Evolutionary conservation across 768 basidiomycete genomes (phyloP), one percentile per base, ranked within the genome.

Genomic region (Russula sp.): DNA sequence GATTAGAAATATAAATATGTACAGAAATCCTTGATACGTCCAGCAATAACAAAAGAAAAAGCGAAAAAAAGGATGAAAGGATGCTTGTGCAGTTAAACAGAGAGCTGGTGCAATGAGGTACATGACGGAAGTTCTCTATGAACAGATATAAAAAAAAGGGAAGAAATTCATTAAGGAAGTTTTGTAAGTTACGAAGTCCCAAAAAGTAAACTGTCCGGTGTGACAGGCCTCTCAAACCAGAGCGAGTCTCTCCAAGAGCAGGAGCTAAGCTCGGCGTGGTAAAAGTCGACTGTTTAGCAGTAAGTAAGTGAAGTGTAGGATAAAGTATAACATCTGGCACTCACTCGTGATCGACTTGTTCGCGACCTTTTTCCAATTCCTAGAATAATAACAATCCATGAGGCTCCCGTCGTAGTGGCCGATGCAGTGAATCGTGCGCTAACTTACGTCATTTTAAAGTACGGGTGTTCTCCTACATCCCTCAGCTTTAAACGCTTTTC

Each of bases 211-310:
- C n/a, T 11, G 57, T 46, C 42, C 26, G 42, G 38, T 11, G 28
- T 52, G 7, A 4, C 7, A 1, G 55, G 55, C 40, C 18, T 57
- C 14, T 65, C 55, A 24, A 61, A 61, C n/a, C 9, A 44, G 42
- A 65, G 59, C 2, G 55, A 55, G 5, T 65, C 55, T 30, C 36
- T 48, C 64, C 64, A 65, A 11, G 48, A 57, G 16, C 5, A 14
- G 14, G 64, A 61, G 16, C 20, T 52, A 2, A 57, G 40, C 14
- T 28, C 48, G 16, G 60, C 48, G 1, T 13, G 32, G 24, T 61
- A 38, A n/a, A 65, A 32, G 8, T 18, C 20, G 28, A 52, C 60
- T 61, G 34, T 20, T 9, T 28, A 51, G 24, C n/a, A 46, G 44
- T 11, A 24, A 49, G 4, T 26, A 50, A 26, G 48, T n/a, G 26